A percentile compares a stretch with the other conserved stretches of the same genome.
These are phyloP conservation scores for Chaetomiaceae sp. DNA, from an alignment of 2,329 filamentous ascomycete genomes.

Conservation along the genomic window DNA sequence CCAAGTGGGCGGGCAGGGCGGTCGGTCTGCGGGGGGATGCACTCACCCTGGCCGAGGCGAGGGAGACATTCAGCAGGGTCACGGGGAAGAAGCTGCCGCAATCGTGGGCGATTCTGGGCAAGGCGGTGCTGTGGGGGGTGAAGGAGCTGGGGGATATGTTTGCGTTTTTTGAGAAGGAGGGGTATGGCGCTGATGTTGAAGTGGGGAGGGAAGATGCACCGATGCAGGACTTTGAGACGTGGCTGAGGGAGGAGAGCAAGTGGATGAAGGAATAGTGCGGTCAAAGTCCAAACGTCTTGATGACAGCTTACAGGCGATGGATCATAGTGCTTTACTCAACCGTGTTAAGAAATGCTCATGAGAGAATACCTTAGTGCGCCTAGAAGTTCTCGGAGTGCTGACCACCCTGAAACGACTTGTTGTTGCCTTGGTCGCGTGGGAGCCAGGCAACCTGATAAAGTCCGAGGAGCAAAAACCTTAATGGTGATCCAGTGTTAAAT, in stretches of 20 bases:
- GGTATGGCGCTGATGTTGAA: slow-evolving; percentile 37
- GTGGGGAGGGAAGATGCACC: slow-evolving; percentile 29
- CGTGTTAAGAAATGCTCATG: no score
- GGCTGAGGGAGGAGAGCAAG: slow-evolving; percentile 34
- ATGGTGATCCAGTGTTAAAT: no score
- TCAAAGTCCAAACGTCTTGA: no score
- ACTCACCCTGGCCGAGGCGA: slow-evolving; percentile 32
- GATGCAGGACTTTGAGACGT: slow-evolving; percentile 35
- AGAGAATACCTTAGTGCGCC: no score
- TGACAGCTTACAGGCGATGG: no score
- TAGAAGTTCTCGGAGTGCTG: no score
- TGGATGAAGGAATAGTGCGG: slow-evolving; percentile 19
- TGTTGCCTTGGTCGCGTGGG: no score
- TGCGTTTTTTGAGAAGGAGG: slow-evolving; percentile 34
- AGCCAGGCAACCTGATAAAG: no score
- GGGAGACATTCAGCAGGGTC: slow-evolving; percentile 27
- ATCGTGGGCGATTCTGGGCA: slow-evolving; percentile 31
- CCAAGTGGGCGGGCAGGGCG: slow-evolving; percentile 30
- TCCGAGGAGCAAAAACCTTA: no score
- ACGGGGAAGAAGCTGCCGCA: slow-evolving; percentile 31
- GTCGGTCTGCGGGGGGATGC: slow-evolving; percentile 33
- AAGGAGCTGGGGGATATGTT: slow-evolving; percentile 35
- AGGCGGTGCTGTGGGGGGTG: slow-evolving; percentile 27
- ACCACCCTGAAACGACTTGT: no score
- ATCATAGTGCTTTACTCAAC: no score